Conservation (phyloP, 495 filamentous ascomycete genomes). For the Penicillium goetzii region DNA sequence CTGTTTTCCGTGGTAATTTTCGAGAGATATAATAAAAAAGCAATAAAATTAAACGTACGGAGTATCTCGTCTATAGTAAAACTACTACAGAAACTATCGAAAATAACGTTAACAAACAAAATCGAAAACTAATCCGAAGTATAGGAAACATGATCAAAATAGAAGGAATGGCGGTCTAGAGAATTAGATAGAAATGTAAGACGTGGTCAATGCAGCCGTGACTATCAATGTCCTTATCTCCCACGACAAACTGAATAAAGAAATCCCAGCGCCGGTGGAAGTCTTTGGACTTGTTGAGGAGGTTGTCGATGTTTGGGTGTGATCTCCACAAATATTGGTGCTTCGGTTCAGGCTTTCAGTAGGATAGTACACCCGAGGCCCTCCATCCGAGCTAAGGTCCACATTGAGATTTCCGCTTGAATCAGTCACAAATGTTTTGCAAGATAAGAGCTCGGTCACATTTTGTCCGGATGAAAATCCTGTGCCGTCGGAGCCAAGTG, state of each 20-base stretch:
- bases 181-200: background rate
- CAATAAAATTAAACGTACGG: background rate
- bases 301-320: conserved; percentile 16
- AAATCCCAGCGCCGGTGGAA: conserved; percentile 14
- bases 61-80: background rate
- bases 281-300: conserved; percentile 13
- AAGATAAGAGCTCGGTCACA: conserved; percentile 25
- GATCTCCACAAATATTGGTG: conserved; percentile 21
- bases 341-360: conserved; percentile 22
- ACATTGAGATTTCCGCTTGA: conserved; percentile 21
- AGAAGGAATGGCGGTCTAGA: background rate
- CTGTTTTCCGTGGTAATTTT: background rate
- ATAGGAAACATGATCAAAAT: background rate
- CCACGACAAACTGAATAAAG: conserved; percentile 14
- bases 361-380: conserved; percentile 26
- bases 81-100: background rate
- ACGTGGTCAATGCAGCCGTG: background rate
- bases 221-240: background rate
- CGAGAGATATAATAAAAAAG: background rate
- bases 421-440: conserved; percentile 20
- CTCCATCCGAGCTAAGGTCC: conserved; percentile 25
- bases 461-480: conserved; percentile 22
- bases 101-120: background rate
- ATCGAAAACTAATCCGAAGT: background rate
- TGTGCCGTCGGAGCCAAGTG: conserved; percentile 21